A percentile compares a stretch with the other conserved stretches of the same genome.
phyloP scores from a whole-genome alignment of 1,139 yeast genomes.

The Debaryomyces coudertii region DNA sequence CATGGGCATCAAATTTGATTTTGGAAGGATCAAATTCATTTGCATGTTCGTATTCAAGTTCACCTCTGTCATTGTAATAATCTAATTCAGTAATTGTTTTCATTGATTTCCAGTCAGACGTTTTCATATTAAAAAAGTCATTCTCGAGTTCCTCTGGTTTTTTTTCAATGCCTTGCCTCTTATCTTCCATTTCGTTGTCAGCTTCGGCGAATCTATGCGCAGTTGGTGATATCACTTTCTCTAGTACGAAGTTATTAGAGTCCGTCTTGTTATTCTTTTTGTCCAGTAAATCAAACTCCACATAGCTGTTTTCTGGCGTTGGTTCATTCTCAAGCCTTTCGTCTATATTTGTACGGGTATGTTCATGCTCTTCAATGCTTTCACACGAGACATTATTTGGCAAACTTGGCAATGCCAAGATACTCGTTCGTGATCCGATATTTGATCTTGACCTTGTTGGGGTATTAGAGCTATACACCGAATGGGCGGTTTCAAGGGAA shows the following conservation, averaged over 20 bases:
- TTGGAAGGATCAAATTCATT: conserved; percentile 28
- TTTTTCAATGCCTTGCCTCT: conserved; percentile 7
- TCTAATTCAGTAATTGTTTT: conserved; percentile 53
- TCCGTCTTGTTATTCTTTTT: conserved; percentile 8
- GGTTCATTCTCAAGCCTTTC: conserved; percentile 9
- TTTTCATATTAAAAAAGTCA: conserved; percentile 38
- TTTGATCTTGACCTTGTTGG: conserved; percentile 8
- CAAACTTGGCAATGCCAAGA: conserved; percentile 18
- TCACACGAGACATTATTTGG: conserved; percentile 10
- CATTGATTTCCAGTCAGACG: conserved; percentile 56
- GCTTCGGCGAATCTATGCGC: background rate
- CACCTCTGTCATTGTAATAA: conserved; percentile 56
- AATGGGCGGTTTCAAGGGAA: conserved; percentile 5
- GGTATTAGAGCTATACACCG: conserved; percentile 4
- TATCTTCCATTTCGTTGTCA: conserved; percentile 10
- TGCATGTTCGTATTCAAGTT: conserved; percentile 39
- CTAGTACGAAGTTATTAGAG: conserved; percentile 9
- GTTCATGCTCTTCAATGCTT: background rate
- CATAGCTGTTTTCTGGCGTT: conserved; percentile 24
- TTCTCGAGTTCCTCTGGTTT: conserved; percentile 25
- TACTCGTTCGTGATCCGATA: conserved; percentile 16
- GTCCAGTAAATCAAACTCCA: conserved; percentile 36
- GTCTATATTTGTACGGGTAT: conserved; percentile 7
- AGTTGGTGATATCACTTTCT: conserved; percentile 10
- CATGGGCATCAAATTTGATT: conserved; percentile 37